Evolutionary conservation across 306 rosid species (phyloP), one percentile per base, ranked within the genome.

Genomic region (Begonia loranthoides): DNA sequence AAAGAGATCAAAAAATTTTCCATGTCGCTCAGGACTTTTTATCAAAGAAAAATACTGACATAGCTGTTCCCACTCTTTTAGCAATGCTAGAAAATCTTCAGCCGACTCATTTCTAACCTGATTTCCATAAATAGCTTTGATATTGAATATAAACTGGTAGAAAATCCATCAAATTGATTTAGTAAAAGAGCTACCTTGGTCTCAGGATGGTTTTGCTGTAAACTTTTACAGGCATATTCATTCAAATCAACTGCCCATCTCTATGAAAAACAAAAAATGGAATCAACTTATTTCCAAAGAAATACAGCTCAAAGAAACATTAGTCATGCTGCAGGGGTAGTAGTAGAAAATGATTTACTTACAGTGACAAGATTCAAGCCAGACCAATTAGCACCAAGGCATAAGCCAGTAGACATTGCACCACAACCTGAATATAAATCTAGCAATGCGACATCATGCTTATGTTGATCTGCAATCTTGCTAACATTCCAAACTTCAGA

Each of bases 341-440:
- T 19, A 4, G 22, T 19, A 19, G 22, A 19, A 19, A 19, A 19
- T 19, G 22, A 19, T 19, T 19, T 19, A 58, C 88, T 60, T 70
- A 88, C 97, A 0, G 97, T 84, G 19, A 79, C 87, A 57, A 84
- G 78, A 41, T 88, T 81, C 45, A 85, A 40, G 9, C 80, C 67
- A 10, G 80, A 67, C 41, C 74, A 57, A 3, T 50, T 52, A 24
- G 82, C 95, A 15, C 96, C 96, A 12, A 76, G 73, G 52, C 95
- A 81, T 17, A 88, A 66, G 15, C 96, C 96, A 13, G 93, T 88
- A 6, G 95, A 88, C 96, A 88, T 88, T 1, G 87, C 96, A 10
- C 96, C 96, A 50, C 96, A 88, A 41, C 95, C 96, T 16, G 82
- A 75, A 45, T 88, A 88, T 44, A 88, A 69, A 51, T 88, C 96